A percentile compares a stretch with the other conserved stretches of the same genome.
These are phyloP conservation scores for Acacia acuminata DNA, from an alignment of 306 rosid genomes.

Conservation along the genomic window DNA sequence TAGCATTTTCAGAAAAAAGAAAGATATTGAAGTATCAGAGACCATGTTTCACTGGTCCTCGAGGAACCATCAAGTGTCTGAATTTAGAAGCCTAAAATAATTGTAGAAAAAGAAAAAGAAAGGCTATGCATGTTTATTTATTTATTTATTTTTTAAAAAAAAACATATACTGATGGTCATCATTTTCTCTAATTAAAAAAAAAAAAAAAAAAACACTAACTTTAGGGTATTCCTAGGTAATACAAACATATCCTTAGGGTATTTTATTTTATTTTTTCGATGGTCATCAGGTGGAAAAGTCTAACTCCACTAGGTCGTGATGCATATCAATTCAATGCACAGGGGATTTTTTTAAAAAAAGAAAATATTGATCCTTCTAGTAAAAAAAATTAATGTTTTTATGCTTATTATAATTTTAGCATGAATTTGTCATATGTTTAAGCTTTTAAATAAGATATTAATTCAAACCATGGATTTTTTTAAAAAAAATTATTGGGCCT, in stretches of 20 bases:
- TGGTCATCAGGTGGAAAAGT: background rate
- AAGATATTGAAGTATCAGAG: background rate
- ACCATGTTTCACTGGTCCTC: constrained; percentile 2
- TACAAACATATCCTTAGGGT: background rate
- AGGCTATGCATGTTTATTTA: background rate
- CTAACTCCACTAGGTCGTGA: background rate
- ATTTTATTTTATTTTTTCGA: background rate
- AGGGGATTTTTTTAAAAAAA: too few species aligned
- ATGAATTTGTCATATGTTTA: too few species aligned
- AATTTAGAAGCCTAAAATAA: background rate
- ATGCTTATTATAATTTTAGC: too few species aligned
- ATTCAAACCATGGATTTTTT: background rate
- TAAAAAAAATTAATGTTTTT: too few species aligned
- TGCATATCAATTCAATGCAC: background rate
- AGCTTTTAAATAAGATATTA: too few species aligned
- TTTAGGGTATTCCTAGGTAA: background rate
- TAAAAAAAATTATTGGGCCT: too few species aligned
- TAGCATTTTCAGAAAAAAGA: background rate
- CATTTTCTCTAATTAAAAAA: background rate
- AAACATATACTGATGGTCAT: background rate
- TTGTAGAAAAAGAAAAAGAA: background rate
- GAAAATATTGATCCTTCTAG: too few species aligned
- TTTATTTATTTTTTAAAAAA: background rate
- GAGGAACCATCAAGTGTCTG: background rate
- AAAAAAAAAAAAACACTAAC: background rate